These are phyloP conservation scores for Capsicum chinense DNA, from an alignment of 257 asterid species.

Conservation along the genomic window DNA sequence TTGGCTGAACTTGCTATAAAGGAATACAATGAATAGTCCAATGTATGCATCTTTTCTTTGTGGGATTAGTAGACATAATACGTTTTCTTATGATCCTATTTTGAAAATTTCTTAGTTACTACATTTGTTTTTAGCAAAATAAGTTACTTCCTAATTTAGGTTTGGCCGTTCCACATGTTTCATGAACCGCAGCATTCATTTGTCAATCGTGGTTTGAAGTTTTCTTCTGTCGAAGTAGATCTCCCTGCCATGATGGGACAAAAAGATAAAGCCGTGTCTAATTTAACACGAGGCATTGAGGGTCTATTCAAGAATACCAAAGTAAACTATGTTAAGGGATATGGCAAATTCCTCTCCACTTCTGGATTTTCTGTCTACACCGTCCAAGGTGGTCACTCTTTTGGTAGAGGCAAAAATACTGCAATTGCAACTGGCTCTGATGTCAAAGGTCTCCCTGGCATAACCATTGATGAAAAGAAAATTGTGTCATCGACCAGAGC, in stretches of 20 bases:
- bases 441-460: too few species aligned
- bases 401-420: slow-evolving; percentile 81
- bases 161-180: slow-evolving; percentile 78
- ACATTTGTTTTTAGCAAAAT: neutral
- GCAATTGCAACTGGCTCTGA: too few species aligned
- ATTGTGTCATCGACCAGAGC: too few species aligned
- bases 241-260: slow-evolving; percentile 92
- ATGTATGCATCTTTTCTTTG: too few species aligned
- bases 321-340: slow-evolving; percentile 87
- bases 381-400: slow-evolving; percentile 70
- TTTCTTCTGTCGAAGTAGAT: slow-evolving; percentile 86
- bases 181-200: slow-evolving; percentile 93
- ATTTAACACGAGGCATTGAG: slow-evolving; percentile 89
- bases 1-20: too few species aligned
- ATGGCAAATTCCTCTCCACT: slow-evolving; percentile 86
- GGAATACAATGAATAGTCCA: too few species aligned
- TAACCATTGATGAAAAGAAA: too few species aligned
- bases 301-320: slow-evolving; percentile 96
- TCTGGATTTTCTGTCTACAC: slow-evolving; percentile 85
- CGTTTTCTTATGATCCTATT: too few species aligned
- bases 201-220: slow-evolving; percentile 83
- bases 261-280: slow-evolving; percentile 91
- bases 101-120: too few species aligned
- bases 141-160: too few species aligned
- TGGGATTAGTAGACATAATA: too few species aligned